Percentiles rank a stretch among this genome's conserved stretches.
Evolutionary conservation across 768 basidiomycete genomes (phyloP).

Genomic region (Dacryopinax primogenitus): DNA sequence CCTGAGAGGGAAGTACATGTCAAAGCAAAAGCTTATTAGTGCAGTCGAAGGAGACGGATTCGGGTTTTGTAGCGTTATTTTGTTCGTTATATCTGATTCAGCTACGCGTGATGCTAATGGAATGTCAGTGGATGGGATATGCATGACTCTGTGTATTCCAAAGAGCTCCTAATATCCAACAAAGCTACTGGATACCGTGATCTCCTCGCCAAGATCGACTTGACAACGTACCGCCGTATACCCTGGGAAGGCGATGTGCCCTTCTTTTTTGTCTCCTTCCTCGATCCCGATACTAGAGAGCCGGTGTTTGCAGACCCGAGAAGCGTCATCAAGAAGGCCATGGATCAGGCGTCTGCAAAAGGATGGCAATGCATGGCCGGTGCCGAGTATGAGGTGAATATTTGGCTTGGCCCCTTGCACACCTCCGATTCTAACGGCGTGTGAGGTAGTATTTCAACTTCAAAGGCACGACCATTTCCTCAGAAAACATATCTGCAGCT

Average conservation of each 20-base stretch:
- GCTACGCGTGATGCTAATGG: slow-evolving; percentile 1
- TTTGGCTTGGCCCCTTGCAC: neutral
- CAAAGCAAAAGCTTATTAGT: slow-evolving; percentile 79
- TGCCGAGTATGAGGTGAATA: slow-evolving; percentile 78
- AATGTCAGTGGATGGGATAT: slow-evolving; percentile 72
- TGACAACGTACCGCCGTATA: slow-evolving; percentile 75
- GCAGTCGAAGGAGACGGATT: slow-evolving; percentile 65
- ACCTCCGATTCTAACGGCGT: neutral
- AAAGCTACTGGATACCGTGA: slow-evolving; percentile 86
- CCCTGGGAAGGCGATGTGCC: slow-evolving; percentile 87
- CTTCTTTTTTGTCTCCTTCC: slow-evolving; percentile 84
- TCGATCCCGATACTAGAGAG: slow-evolving; percentile 70
- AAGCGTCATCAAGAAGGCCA: slow-evolving; percentile 53
- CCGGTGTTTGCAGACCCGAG: slow-evolving; percentile 77
- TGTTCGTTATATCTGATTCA: slow-evolving; percentile 37
- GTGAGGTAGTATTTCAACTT: slow-evolving; percentile 69
- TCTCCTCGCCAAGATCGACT: slow-evolving; percentile 71
- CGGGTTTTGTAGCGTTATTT: slow-evolving; percentile 87
- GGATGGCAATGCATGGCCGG: slow-evolving; percentile 67
- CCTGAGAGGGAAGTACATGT: slow-evolving; percentile 89
- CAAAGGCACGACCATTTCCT: slow-evolving; percentile 43
- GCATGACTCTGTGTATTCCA: slow-evolving; percentile 72
- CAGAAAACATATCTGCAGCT: slow-evolving; percentile 3
- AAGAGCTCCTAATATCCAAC: slow-evolving; percentile 83
- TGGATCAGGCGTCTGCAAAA: slow-evolving; percentile 36